These are phyloP conservation scores for Circinella minor DNA, from an alignment of 371 early-diverging fungal genomes.

Conservation along the genomic window DNA sequence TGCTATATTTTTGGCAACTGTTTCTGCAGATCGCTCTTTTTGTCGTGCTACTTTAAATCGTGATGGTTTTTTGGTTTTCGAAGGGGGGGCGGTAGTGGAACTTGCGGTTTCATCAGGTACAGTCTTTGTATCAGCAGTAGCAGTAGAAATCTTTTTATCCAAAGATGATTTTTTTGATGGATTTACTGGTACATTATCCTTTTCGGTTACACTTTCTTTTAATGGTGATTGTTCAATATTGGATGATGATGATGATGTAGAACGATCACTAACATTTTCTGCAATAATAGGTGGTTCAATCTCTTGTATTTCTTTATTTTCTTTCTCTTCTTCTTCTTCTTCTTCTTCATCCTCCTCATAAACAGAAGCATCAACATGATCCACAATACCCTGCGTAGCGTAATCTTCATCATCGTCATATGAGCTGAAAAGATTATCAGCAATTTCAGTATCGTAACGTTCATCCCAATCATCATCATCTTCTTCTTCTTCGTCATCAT, in stretches of 20 bases:
- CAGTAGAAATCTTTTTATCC: not conserved
- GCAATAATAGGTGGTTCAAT: not conserved
- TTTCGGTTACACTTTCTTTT: not conserved
- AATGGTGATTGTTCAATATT: not conserved
- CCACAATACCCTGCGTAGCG: slow-evolving; percentile 54
- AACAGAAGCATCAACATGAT: slow-evolving; percentile 60
- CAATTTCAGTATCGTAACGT: slow-evolving; percentile 54
- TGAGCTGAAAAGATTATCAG: slow-evolving; percentile 50
- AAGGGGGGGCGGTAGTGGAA: not conserved
- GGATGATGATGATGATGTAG: not conserved
- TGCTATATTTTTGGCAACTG: not conserved
- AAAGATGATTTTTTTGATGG: not conserved
- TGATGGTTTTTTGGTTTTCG: slow-evolving; percentile 10
- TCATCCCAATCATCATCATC: slow-evolving; percentile 55
- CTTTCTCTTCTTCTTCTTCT: slow-evolving; percentile 1
- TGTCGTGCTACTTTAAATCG: slow-evolving; percentile 16
- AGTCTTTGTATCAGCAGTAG: slow-evolving; percentile 5
- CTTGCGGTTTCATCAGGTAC: too few species aligned
- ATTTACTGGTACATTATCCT: slow-evolving; percentile 21
- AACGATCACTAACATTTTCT: slow-evolving; percentile 20
- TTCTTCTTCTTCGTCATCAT: slow-evolving; percentile 49
- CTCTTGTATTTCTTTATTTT: too few species aligned
- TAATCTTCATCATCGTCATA: slow-evolving; percentile 64
- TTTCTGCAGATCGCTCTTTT: not conserved
- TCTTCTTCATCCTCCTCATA: slow-evolving; percentile 51